Conservation (phyloP, 805 yeast genomes). For the Lachancea cidri region DNA sequence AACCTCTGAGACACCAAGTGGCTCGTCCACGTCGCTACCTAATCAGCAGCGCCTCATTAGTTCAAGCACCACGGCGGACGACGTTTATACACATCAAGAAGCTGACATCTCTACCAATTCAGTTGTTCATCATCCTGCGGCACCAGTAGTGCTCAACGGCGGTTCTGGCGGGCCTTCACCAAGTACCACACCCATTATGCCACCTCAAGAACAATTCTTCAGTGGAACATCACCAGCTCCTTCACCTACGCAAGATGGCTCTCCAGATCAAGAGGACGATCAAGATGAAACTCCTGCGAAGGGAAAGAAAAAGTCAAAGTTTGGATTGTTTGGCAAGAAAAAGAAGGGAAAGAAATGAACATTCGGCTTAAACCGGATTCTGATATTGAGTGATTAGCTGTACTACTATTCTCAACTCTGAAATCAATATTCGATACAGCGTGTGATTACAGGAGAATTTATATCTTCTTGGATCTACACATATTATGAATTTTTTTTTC, state of each 20-base stretch:
- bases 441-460: too few species aligned
- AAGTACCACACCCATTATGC: not conserved
- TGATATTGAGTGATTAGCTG: not conserved
- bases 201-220: conserved; percentile 1
- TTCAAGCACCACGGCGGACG: conserved; percentile 18
- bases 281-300: conserved; percentile 6
- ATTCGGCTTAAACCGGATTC: too few species aligned
- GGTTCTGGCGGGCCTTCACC: not conserved
- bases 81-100: conserved; percentile 5
- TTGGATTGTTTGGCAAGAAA: conserved; percentile 28
- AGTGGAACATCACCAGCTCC: conserved; percentile 2
- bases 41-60: conserved; percentile 24
- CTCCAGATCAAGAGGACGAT: conserved; percentile 4
- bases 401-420: not conserved
- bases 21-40: not conserved
- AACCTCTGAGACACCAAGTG: conserved; percentile 1
- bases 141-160: conserved; percentile 1
- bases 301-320: conserved; percentile 23
- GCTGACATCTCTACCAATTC: conserved; percentile 23
- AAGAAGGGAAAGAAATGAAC: conserved; percentile 20
- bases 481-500: not conserved
- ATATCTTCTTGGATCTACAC: too few species aligned
- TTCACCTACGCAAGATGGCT: not conserved
- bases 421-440: too few species aligned
- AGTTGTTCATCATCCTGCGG: conserved; percentile 20